A percentile compares a stretch with the other conserved stretches of the same genome.
phyloP scores from a whole-genome alignment of 345 rosid species.

The Melaleuca quinquenervia region DNA sequence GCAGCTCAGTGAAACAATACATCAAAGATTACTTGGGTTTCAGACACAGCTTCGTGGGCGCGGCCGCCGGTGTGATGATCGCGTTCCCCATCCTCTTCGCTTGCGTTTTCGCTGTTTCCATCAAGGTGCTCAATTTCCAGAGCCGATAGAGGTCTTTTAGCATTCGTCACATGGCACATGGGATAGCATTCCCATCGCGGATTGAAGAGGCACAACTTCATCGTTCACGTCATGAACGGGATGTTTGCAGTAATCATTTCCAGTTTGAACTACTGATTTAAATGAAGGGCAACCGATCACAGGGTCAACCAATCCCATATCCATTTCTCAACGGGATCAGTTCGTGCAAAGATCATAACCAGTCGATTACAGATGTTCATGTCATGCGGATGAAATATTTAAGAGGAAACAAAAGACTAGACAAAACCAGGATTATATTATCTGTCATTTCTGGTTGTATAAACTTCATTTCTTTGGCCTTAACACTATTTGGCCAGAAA shows the following conservation, averaged over 20 bases:
- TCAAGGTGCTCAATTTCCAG: constrained; percentile 24
- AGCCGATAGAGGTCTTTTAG: not conserved
- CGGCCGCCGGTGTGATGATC: constrained; percentile 12
- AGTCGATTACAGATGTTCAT: not conserved
- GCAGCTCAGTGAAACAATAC: constrained; percentile 3
- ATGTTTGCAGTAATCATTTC: not conserved
- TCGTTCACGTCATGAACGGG: not conserved
- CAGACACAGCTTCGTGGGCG: constrained; percentile 20
- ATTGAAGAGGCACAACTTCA: not conserved
- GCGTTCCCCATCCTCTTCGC: constrained; percentile 15
- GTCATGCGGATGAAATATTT: not conserved
- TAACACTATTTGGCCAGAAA: not conserved
- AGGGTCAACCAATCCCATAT: not conserved
- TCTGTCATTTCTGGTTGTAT: not conserved
- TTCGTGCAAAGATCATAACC: not conserved
- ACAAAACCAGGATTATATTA: not conserved
- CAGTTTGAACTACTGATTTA: not conserved
- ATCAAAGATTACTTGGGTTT: constrained; percentile 9
- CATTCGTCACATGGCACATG: not conserved
- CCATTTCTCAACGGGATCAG: not conserved
- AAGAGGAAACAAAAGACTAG: not conserved
- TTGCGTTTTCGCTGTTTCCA: constrained; percentile 5
- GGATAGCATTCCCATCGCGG: not conserved
- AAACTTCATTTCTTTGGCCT: not conserved
- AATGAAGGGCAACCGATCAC: not conserved